Conservation (phyloP, 1,284 basidiomycete species). For the Sporisorium sorghi region DNA sequence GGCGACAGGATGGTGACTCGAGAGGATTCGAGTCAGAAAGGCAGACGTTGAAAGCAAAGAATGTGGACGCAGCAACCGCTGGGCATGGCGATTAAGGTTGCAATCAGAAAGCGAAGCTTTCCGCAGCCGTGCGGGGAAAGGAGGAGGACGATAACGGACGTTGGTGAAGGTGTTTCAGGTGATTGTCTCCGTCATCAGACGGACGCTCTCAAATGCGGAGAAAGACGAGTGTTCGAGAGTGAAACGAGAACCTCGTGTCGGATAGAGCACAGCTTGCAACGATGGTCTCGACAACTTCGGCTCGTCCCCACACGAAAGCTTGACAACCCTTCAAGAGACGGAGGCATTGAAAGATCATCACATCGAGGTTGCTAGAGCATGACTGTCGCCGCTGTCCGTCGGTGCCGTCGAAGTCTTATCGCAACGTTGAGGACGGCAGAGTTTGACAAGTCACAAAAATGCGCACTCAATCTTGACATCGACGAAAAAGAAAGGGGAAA, state of each 20-base stretch:
- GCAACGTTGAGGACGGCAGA: neutral
- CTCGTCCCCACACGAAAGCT: neutral
- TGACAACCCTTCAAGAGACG: neutral
- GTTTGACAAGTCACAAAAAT: neutral
- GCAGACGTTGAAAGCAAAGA: neutral
- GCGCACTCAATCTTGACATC: neutral
- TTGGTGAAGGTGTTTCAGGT: too few species aligned
- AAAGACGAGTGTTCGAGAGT: neutral
- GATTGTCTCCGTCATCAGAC: neutral
- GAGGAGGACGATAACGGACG: neutral
- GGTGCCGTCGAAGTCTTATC: neutral
- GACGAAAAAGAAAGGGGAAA: neutral
- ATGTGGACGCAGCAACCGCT: neutral
- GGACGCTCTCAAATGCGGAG: neutral
- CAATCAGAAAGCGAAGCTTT: neutral
- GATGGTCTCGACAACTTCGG: too few species aligned
- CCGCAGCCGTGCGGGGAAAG: neutral
- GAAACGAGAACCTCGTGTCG: neutral
- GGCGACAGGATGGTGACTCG: neutral
- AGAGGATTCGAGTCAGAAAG: neutral
- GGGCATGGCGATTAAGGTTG: neutral
- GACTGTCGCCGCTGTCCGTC: neutral
- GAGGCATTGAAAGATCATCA: neutral
- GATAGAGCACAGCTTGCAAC: neutral
- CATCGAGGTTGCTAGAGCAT: neutral